phyloP scores from a whole-genome alignment of 345 rosid genomes.

The Bretschneidera sinensis region DNA sequence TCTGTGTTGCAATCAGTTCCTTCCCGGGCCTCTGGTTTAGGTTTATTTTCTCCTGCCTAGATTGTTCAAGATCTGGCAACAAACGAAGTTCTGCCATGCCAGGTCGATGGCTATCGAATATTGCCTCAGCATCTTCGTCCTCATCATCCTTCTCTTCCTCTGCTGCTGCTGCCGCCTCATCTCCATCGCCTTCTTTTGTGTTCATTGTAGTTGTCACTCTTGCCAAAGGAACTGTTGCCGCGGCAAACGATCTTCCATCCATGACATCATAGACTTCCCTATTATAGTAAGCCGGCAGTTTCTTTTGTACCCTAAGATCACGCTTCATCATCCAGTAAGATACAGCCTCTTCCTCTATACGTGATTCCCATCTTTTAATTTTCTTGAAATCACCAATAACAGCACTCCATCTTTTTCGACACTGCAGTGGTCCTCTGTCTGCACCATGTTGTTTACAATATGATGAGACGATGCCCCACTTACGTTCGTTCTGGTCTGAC shows the following conservation, averaged over 20 bases:
- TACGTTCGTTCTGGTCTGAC: slow-evolving; percentile 16
- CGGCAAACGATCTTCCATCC: slow-evolving; percentile 10
- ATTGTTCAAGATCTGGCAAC: too few species aligned
- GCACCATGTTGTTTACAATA: slow-evolving; percentile 25
- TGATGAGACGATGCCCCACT: slow-evolving; percentile 30
- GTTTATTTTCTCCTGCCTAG: not conserved
- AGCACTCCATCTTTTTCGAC: slow-evolving; percentile 30
- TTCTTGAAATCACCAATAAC: slow-evolving; percentile 32
- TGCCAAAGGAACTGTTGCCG: slow-evolving; percentile 27
- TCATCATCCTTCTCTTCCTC: slow-evolving; percentile 7
- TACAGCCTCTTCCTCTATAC: slow-evolving; percentile 13
- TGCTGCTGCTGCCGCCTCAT: slow-evolving; percentile 1
- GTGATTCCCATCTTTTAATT: slow-evolving; percentile 32
- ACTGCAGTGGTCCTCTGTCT: slow-evolving; percentile 19
- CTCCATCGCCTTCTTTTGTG: not conserved
- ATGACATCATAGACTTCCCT: slow-evolving; percentile 28
- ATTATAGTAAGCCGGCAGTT: slow-evolving; percentile 26
- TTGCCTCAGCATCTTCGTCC: slow-evolving; percentile 1
- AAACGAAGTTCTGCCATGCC: too few species aligned
- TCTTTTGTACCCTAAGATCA: slow-evolving; percentile 25
- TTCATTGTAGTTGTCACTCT: slow-evolving; percentile 2
- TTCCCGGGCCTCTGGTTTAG: slow-evolving; percentile 16
- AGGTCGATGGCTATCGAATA: too few species aligned
- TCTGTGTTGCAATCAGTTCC: slow-evolving; percentile 8
- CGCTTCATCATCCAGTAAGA: slow-evolving; percentile 32